Evolutionary conservation across 306 rosid species (phyloP), one percentile per base, ranked within the genome.

Genomic region (Casuarina glauca): DNA sequence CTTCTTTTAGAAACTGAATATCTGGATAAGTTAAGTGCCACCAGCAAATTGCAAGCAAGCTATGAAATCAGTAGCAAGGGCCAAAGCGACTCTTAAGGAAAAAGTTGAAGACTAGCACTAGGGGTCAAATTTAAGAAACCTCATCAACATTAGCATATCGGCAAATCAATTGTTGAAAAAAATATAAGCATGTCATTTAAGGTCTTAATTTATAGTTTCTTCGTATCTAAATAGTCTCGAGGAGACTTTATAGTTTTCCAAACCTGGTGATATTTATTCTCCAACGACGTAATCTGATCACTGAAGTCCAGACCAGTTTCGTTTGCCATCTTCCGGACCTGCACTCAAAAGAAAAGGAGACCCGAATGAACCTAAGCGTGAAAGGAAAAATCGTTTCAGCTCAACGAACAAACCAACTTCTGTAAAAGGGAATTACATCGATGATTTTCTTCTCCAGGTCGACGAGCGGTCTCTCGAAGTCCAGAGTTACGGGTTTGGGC

Each of bases 281-380:
- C 99, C 82, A 95, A 85, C 0, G 79, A 79, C 67, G 54, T 43
- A 84, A 95, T 95, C 84, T 95, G 97, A 87, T 91, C 94, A 67
- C 86, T 85, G 86, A 95, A 95, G 86, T 95, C 99, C 86, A 95
- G 73, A 43, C 97, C 97, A 68, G 97, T 91, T 81, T 93, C 97
- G 8, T 82, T 64, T 0, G 97, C 99, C 97, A 91, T 88, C 86
- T 90, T 89, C 85, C 89, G 88, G 78, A 95, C 90, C 99, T 93
- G 80, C 75, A 64, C 66, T 26, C 85, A 69, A 42, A 80, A 10
- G 68, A 77, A 78, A 57, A 61, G 48, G 78, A 80, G 71, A 66
- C n/a, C 39, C 76, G 82, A 76, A 6, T 66, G 64, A n/a, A 15
- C 50, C 48, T 41, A 42, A 41, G 49, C 35, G 49, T 5, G 48